Evolutionary conservation across 352 stramenopile genomes (phyloP).

Genomic region (Globisporangium lucens): DNA sequence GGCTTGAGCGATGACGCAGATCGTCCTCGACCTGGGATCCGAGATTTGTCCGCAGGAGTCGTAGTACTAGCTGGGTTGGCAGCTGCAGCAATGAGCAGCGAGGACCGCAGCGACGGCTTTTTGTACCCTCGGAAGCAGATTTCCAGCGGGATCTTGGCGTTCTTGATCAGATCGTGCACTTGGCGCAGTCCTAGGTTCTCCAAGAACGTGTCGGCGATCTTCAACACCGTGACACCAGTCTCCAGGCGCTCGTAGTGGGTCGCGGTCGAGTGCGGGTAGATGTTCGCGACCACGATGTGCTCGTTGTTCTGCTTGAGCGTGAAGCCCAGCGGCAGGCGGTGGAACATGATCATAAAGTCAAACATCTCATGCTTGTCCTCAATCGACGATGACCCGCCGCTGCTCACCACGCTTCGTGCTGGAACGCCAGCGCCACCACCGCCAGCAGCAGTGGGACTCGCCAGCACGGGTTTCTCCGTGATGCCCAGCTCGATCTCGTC

Average conservation of each 20-base stretch:
- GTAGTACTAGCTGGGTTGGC: neutral
- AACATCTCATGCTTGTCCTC: constrained; percentile 31
- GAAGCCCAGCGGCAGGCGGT: constrained; percentile 82
- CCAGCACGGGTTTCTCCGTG: constrained; percentile 25
- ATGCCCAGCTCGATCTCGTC: constrained; percentile 71
- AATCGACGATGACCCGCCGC: constrained; percentile 17
- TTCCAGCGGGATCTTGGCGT: constrained; percentile 59
- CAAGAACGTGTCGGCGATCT: constrained; percentile 60
- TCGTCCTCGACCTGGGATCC: neutral
- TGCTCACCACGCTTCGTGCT: constrained; percentile 25
- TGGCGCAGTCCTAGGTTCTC: constrained; percentile 70
- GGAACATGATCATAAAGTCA: constrained; percentile 80
- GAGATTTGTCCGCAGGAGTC: neutral
- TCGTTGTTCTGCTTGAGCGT: constrained; percentile 80
- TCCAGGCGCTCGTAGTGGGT: constrained; percentile 73
- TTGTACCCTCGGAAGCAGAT: constrained; percentile 60
- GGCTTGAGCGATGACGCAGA: constrained; percentile 9
- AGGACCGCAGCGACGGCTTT: constrained; percentile 22
- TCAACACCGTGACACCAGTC: constrained; percentile 67
- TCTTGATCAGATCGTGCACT: constrained; percentile 82
- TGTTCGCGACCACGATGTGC: constrained; percentile 76
- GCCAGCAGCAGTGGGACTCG: neutral
- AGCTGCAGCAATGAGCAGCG: constrained; percentile 15
- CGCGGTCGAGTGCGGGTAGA: constrained; percentile 73
- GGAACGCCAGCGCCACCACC: neutral